Percentiles rank a stretch among this genome's conserved stretches.
Conservation (phyloP, 2,329 filamentous ascomycete species). For the Botrytis aclada region DNA sequence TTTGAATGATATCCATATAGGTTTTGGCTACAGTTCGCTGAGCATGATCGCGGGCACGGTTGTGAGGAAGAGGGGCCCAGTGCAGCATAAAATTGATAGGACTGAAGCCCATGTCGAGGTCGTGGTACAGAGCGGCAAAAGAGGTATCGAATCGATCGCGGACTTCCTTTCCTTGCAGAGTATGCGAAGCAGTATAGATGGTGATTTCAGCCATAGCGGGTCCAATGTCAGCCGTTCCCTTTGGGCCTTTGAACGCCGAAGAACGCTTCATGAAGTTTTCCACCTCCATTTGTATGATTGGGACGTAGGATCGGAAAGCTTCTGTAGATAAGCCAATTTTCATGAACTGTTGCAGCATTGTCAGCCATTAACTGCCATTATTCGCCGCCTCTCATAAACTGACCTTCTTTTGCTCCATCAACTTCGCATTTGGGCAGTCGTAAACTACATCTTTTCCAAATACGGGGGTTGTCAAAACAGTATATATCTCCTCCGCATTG, state of each 20-base stretch:
- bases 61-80: constrained; percentile 86
- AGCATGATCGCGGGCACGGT: constrained; percentile 74
- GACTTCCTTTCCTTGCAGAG: constrained; percentile 80
- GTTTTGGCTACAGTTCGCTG: constrained; percentile 77
- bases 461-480: constrained; percentile 66
- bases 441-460: constrained; percentile 88
- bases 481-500: constrained; percentile 87
- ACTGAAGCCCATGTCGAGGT: constrained; percentile 86
- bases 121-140: constrained; percentile 80
- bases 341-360: constrained; percentile 57
- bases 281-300: constrained; percentile 73
- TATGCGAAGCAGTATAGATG: constrained; percentile 84
- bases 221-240: constrained; percentile 68
- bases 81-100: constrained; percentile 88
- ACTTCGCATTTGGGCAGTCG: constrained; percentile 84
- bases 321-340: constrained; percentile 75
- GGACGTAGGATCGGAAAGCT: constrained; percentile 72
- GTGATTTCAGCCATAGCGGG: constrained; percentile 81
- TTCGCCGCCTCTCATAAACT: constrained; percentile 21
- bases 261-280: constrained; percentile 68
- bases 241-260: constrained; percentile 63
- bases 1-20: constrained; percentile 78
- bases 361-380: constrained; percentile 25
- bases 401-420: constrained; percentile 97
- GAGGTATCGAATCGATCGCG: constrained; percentile 75